Base-by-base conservation (phyloP, 208 protist species). In the Leptomonas seymouri region DNA sequence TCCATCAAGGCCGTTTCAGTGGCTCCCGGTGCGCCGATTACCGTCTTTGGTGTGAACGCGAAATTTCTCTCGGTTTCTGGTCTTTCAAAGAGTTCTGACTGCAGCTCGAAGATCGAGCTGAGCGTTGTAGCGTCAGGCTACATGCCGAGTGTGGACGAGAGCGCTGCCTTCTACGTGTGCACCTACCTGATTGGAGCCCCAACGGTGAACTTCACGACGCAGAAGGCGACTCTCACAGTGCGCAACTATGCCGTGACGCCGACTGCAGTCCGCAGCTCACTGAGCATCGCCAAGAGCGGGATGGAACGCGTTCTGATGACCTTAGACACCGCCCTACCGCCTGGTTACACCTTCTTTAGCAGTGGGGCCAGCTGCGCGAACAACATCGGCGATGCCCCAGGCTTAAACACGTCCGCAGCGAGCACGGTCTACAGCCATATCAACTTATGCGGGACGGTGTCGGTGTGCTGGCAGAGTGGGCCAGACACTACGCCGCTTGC, bases 151-250 rank as follows among this genome's bases (percentile, higher is more conserved):
- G 69, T 71, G 45, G 59, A 71, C 57, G 68, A 82, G 36, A 67
- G 25, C 18, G 59, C 70, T 25, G 42, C 16, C n/a, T 84, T 90
- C 45, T 84, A 65, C 71, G 84, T 90, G 25, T 90, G 84, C 67
- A 78, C 71, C 1, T 28, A 55, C 51, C 62, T 67, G 21, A 49
- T 71, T 54, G 46, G 48, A 36, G 36, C 54, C 16, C 77, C 79
- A 49, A 20, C 53, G 18, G 42, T 54, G 7, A 42, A 75, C 28
- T 84, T 90, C 45, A 87, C 84, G 2, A 85, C 78, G 14, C 63
- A 63, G 14, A 54, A 2, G 14, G 56, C 80, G 20, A 82, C 84
- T 20, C 46, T 90, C 21, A 67, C 57, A 18, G 75, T 90, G 49
- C 58, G 51, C 8, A 81, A 85, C 66, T 84, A 67, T 34, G 50